Evolutionary conservation across 164 flowering plant species (phyloP).

Genomic region (Dillenia turbinata): DNA sequence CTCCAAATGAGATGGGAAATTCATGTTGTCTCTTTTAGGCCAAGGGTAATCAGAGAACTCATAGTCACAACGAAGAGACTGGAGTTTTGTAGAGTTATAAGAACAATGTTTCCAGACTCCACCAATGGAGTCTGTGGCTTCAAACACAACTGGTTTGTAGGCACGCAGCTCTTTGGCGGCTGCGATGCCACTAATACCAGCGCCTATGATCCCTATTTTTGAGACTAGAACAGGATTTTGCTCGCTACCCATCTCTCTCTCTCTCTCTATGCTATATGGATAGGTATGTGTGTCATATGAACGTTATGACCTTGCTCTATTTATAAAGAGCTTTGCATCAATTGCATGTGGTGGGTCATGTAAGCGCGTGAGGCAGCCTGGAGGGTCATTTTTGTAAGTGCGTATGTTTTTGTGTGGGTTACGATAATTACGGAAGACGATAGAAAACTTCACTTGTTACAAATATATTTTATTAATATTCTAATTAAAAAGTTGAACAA

Average conservation of each 20-base stretch:
- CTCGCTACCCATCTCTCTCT: slow-evolving; percentile 3
- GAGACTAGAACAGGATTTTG: slow-evolving; percentile 13
- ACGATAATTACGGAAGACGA: no score
- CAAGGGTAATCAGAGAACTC: slow-evolving; percentile 94
- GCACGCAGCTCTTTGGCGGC: slow-evolving; percentile 73
- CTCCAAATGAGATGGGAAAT: slow-evolving; percentile 66
- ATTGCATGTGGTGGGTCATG: no score
- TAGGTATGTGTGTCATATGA: no score
- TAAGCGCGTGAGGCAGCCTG: no score
- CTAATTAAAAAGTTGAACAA: no score
- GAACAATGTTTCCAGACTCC: slow-evolving; percentile 93
- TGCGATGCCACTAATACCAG: slow-evolving; percentile 88
- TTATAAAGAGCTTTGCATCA: no score
- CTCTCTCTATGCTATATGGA: no score
- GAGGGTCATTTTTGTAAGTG: no score
- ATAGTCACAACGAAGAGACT: slow-evolving; percentile 72
- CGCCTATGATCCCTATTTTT: slow-evolving; percentile 79
- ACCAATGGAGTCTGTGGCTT: slow-evolving; percentile 73
- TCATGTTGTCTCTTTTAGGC: slow-evolving; percentile 58
- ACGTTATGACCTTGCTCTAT: no score
- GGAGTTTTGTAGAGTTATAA: slow-evolving; percentile 67
- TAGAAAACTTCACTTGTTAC: no score
- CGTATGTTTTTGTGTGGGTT: no score
- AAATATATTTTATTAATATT: no score
- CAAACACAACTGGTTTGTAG: slow-evolving; percentile 74